Evolutionary conservation across 108 stramenopile species (phyloP).

Genomic region (Cyclostephanos invisitatus): DNA sequence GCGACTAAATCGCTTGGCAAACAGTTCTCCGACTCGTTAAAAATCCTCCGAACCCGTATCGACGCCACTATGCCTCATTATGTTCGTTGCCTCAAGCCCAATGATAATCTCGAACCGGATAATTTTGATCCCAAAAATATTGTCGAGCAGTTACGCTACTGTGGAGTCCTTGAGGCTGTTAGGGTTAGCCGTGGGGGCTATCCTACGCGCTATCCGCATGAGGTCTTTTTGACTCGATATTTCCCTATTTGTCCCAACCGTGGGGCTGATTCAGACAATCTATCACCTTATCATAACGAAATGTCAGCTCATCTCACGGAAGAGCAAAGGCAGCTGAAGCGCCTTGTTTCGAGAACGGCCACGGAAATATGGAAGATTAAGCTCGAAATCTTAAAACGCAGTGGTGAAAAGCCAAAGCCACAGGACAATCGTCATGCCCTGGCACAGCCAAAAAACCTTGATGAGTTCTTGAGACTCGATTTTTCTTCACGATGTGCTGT

Average conservation of each 20-base stretch:
- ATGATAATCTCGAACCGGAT: slow-evolving; percentile 79
- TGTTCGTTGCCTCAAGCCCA: slow-evolving; percentile 94
- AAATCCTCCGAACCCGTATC: slow-evolving; percentile 85
- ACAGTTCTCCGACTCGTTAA: slow-evolving; percentile 93
- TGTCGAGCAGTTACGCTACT: slow-evolving; percentile 87
- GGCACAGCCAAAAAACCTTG: slow-evolving; percentile 42
- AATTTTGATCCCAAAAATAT: slow-evolving; percentile 80
- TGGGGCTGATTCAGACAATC: slow-evolving; percentile 28
- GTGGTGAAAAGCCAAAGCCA: slow-evolving; percentile 10
- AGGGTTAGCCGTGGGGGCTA: slow-evolving; percentile 89
- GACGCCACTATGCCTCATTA: slow-evolving; percentile 97
- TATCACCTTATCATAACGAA: slow-evolving; percentile 51
- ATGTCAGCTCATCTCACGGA: slow-evolving; percentile 36
- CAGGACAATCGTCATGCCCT: slow-evolving; percentile 28
- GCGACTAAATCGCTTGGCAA: slow-evolving; percentile 64
- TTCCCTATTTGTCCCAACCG: slow-evolving; percentile 47
- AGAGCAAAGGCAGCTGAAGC: slow-evolving; percentile 49
- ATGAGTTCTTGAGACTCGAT: slow-evolving; percentile 46
- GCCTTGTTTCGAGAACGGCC: slow-evolving; percentile 48
- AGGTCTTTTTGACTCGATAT: slow-evolving; percentile 52
- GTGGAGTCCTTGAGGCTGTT: slow-evolving; percentile 92
- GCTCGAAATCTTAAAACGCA: slow-evolving; percentile 14
- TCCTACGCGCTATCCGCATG: slow-evolving; percentile 84
- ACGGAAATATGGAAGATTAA: slow-evolving; percentile 47
- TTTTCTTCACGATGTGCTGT: slow-evolving; percentile 57